Evolutionary conservation across 805 yeast species (phyloP), one percentile per base, ranked within the genome.

Genomic region (Pichia membranifaciens): DNA sequence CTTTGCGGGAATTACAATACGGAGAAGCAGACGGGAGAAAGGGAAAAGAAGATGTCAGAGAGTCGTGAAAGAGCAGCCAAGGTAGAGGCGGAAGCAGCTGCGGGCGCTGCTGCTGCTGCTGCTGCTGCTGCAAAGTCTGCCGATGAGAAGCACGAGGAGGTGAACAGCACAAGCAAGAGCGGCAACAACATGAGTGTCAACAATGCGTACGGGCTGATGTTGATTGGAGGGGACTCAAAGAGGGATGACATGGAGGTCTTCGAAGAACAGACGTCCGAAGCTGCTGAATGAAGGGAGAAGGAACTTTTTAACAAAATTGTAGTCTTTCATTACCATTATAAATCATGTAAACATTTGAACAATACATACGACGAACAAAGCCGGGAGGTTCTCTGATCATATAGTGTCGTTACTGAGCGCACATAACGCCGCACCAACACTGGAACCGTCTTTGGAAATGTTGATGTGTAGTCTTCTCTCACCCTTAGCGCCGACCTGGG

Each of bases 401-500:
- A 13, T 15, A 36, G 20, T 13, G n/a, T 37, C 40, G 23, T 54
- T 61, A 46, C 64, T 57, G 46, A 66, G 61, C 8, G 96, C 97
- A 70, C 96, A 87, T 51, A 91, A 72, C 2, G 98, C 98, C 40
- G 97, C 98, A 54, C 99, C 99, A 38, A 90, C 96, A 51, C 96
- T 96, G 48, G 95, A 84, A 41, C 98, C 98, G 61, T 93, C 98
- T 65, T 87, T 87, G 28, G 97, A 93, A 55, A 90, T 82, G 53
- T 81, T 81, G 51, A 91, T 70, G 56, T 81, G 84, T 40, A 88
- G 71, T 59, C 86, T 81, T 66, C 87, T 79, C 57, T 81, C 87
- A 50, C 83, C 80, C 41, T 85, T 84, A 38, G 84, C 73, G 48
- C 90, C 90, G 38, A 90, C 75, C 54, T 82, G 80, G 38, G 87